These are phyloP conservation scores for Rhodotorula kratochvilovae DNA, from an alignment of 768 basidiomycete genomes.

Conservation along the genomic window DNA sequence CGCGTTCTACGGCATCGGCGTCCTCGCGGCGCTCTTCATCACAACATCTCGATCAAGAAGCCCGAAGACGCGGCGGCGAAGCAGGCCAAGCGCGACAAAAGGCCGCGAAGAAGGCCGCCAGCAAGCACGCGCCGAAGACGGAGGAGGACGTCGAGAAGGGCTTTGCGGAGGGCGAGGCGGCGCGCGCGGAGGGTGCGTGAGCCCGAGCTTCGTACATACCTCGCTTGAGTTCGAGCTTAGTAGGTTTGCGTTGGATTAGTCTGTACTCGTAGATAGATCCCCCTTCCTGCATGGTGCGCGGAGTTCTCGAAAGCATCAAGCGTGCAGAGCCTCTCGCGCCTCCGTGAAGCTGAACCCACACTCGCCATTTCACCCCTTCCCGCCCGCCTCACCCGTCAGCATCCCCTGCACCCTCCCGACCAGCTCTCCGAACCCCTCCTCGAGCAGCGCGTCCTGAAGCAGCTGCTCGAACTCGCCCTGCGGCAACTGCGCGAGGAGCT, in stretches of 20 bases:
- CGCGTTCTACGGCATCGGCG: slow-evolving; percentile 42
- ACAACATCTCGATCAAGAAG: slow-evolving; percentile 47
- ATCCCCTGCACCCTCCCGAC: slow-evolving; percentile 38
- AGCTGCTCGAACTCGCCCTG: not conserved
- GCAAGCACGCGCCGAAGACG: not conserved
- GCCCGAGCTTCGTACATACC: too few species aligned
- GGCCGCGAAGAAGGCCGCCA: slow-evolving; percentile 32
- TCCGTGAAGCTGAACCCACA: not conserved
- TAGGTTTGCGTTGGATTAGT: not conserved
- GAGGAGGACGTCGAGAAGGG: not conserved
- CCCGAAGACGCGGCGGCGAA: slow-evolving; percentile 42
- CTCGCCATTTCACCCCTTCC: not conserved
- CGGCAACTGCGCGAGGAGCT: not conserved
- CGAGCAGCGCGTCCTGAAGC: slow-evolving; percentile 15
- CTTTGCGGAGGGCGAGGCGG: not conserved
- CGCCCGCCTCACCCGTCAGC: slow-evolving; percentile 18
- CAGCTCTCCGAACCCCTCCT: slow-evolving; percentile 28
- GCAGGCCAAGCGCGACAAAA: slow-evolving; percentile 54
- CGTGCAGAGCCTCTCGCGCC: not conserved
- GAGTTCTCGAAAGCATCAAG: too few species aligned
- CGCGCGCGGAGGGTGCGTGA: not conserved
- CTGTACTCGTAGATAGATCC: not conserved
- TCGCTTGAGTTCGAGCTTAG: not conserved
- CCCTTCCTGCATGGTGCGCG: too few species aligned
- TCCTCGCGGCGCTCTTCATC: slow-evolving; percentile 44